Percentiles rank a stretch among this genome's conserved stretches.
Conservation (phyloP, 352 stramenopile genomes). For the Pythium grandisporangium region DNA sequence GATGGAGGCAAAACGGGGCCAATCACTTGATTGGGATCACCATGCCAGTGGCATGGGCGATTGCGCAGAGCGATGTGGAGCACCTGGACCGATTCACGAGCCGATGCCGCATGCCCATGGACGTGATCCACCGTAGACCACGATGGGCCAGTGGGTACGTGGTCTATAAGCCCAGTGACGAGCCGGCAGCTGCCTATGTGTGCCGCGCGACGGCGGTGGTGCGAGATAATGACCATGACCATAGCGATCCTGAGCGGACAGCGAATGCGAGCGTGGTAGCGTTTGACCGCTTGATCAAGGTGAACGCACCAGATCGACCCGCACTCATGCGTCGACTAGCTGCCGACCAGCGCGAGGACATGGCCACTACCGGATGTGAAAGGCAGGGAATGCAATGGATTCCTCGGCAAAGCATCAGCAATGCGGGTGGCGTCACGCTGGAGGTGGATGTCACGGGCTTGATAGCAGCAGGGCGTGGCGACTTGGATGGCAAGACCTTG, state of each 20-base stretch:
- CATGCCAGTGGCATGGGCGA: constrained; percentile 10
- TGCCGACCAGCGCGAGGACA: constrained; percentile 1
- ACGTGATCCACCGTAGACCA: constrained; percentile 17
- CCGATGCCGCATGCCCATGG: constrained; percentile 36
- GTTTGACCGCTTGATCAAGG: constrained; percentile 5
- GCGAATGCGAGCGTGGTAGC: too few relatives aligned
- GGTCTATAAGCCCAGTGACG: background rate
- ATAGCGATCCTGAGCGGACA: too few relatives aligned
- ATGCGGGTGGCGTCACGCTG: constrained; percentile 41
- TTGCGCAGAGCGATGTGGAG: constrained; percentile 10
- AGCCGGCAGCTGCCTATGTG: constrained; percentile 6
- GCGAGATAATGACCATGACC: too few relatives aligned
- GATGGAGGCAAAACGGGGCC: too few relatives aligned
- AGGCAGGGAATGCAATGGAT: constrained; percentile 42
- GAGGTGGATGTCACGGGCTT: constrained; percentile 13
- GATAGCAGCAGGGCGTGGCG: background rate
- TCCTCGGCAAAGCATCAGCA: constrained; percentile 21
- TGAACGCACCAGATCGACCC: constrained; percentile 1
- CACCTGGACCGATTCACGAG: constrained; percentile 40
- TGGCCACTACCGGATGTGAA: too few relatives aligned
- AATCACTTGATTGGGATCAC: constrained; percentile 2
- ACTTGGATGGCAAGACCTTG: constrained; percentile 13
- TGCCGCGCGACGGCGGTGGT: constrained; percentile 28
- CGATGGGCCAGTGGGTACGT: constrained; percentile 29
- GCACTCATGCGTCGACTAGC: background rate